phyloP scores from a whole-genome alignment of 139 green algal genomes.

The Nannochloris sp. region DNA sequence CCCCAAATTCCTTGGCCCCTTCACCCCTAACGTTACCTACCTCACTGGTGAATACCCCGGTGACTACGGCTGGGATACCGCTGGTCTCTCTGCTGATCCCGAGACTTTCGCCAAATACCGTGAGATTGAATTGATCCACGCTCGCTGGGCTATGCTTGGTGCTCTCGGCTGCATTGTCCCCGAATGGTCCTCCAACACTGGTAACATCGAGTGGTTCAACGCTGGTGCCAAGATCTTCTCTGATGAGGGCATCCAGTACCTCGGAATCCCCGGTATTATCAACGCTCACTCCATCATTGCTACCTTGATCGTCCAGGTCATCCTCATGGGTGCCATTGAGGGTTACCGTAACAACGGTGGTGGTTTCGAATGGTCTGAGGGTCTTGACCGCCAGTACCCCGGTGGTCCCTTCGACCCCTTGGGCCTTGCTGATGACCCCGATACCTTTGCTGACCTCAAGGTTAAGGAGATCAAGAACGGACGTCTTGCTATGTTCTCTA shows the following conservation, averaged over 20 bases:
- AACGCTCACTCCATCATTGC: conserved; percentile 75
- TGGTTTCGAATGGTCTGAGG: conserved; percentile 44
- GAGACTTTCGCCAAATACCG: conserved; percentile 69
- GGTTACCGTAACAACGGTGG: conserved; percentile 79
- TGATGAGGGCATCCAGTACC: conserved; percentile 50
- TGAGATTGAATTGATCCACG: conserved; percentile 80
- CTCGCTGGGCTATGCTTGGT: conserved; percentile 92
- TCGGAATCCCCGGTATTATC: conserved; percentile 64
- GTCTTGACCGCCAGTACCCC: conserved; percentile 71
- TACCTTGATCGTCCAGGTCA: conserved; percentile 59
- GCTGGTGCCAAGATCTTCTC: conserved; percentile 58
- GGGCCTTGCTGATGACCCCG: conserved; percentile 91
- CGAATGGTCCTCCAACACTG: conserved; percentile 60
- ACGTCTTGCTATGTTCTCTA: conserved; percentile 82
- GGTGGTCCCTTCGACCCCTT: conserved; percentile 77
- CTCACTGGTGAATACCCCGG: conserved; percentile 48
- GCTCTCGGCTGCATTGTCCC: conserved; percentile 82
- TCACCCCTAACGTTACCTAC: conserved; percentile 56
- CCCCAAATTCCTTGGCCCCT: conserved; percentile 82
- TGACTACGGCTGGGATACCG: conserved; percentile 72
- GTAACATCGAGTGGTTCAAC: conserved; percentile 70
- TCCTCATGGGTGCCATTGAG: conserved; percentile 81
- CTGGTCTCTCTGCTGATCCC: conserved; percentile 78
- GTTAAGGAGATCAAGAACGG: conserved; percentile 89
- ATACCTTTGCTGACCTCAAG: conserved; percentile 81